phyloP scores from a whole-genome alignment of 805 yeast genomes.

The Cyberlindnera xishuangbannaensis region DNA sequence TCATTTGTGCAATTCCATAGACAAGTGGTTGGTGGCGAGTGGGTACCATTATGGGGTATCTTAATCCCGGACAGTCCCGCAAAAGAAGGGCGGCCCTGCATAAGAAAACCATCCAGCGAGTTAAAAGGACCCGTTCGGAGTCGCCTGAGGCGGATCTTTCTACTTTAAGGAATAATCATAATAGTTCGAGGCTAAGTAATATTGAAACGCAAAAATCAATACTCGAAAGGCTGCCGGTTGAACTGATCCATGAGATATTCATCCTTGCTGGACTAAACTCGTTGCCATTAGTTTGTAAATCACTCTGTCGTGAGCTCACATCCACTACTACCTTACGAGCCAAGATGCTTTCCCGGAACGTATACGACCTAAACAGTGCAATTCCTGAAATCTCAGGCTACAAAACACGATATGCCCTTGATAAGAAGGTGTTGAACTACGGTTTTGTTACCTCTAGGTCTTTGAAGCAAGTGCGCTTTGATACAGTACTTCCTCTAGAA shows the following conservation, averaged over 20 bases:
- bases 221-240: constrained; percentile 36
- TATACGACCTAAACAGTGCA: constrained; percentile 17
- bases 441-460: constrained; percentile 21
- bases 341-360: constrained; percentile 15
- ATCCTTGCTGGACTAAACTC: constrained; percentile 31
- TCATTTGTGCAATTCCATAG: too few relatives aligned
- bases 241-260: constrained; percentile 36
- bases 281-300: constrained; percentile 32
- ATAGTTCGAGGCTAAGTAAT: not conserved
- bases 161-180: not conserved
- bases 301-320: constrained; percentile 22
- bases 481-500: constrained; percentile 23
- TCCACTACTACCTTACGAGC: constrained; percentile 23
- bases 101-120: constrained; percentile 5
- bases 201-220: constrained; percentile 6
- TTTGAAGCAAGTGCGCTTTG: constrained; percentile 21
- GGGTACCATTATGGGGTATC: constrained; percentile 11
- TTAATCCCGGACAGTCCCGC: constrained; percentile 8
- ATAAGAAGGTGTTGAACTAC: constrained; percentile 13
- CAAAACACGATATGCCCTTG: constrained; percentile 16
- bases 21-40: too few relatives aligned
- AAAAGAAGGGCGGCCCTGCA: constrained; percentile 2
- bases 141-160: not conserved
- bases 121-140: constrained; percentile 1
- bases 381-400: constrained; percentile 2